A percentile compares a stretch with the other conserved stretches of the same genome.
Conservation (phyloP, 306 rosid genomes). For the Bauhinia variegata region DNA sequence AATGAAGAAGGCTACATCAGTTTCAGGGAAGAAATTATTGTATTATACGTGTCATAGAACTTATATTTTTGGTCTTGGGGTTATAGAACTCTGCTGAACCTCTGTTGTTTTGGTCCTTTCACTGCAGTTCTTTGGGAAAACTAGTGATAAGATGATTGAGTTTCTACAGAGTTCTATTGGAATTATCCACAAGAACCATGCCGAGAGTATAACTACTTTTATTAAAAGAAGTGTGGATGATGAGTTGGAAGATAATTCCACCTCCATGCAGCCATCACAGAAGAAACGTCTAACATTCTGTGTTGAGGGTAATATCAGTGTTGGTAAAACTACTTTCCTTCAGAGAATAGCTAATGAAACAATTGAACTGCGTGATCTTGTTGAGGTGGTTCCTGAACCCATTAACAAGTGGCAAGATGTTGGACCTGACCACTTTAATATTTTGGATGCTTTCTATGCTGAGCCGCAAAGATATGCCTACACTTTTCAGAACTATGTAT, state of each 20-base stretch:
- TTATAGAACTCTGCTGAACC: slow-evolving; percentile 1
- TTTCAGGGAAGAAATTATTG: background rate
- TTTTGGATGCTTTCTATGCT: slow-evolving; percentile 90
- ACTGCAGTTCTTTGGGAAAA: slow-evolving; percentile 81
- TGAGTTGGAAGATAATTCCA: slow-evolving; percentile 69
- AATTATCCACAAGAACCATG: slow-evolving; percentile 93
- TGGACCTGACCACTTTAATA: slow-evolving; percentile 95
- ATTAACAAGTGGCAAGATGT: slow-evolving; percentile 92
- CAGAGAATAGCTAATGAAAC: slow-evolving; percentile 93
- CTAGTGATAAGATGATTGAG: slow-evolving; percentile 88
- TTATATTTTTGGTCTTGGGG: slow-evolving; percentile 3
- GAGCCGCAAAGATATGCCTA: slow-evolving; percentile 96
- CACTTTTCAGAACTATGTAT: slow-evolving; percentile 97
- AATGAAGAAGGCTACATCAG: background rate
- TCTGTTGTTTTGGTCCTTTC: slow-evolving; percentile 20
- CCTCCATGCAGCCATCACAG: slow-evolving; percentile 39
- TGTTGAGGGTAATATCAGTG: slow-evolving; percentile 96
- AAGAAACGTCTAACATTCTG: slow-evolving; percentile 85
- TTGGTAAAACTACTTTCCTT: slow-evolving; percentile 92
- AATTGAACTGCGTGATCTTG: slow-evolving; percentile 86
- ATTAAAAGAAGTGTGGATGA: slow-evolving; percentile 87
- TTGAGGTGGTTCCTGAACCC: slow-evolving; percentile 97
- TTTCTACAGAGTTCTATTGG: slow-evolving; percentile 88
- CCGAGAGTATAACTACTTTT: slow-evolving; percentile 87
- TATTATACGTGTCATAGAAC: slow-evolving; percentile 1